A percentile compares a stretch with the other conserved stretches of the same genome.
These are phyloP conservation scores for Hyphopichia burtonii DNA, from an alignment of 1,139 yeast species.

Conservation along the genomic window DNA sequence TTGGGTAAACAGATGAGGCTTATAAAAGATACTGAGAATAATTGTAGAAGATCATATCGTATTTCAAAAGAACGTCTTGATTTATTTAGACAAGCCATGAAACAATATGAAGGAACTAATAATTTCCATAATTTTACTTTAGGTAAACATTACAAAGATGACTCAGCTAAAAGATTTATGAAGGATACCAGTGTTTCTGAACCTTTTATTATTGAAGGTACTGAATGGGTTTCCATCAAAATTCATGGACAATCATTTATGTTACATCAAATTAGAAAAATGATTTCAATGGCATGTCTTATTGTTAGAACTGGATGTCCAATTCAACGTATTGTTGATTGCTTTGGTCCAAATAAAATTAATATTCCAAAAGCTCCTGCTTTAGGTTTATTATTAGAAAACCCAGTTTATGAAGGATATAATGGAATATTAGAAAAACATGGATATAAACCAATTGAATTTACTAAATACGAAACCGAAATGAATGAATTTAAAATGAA, in stretches of 20 bases:
- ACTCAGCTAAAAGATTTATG: slow-evolving; percentile 83
- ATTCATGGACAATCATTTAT: slow-evolving; percentile 98
- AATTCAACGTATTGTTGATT: slow-evolving; percentile 66
- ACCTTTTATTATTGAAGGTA: slow-evolving; percentile 88
- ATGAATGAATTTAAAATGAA: slow-evolving; percentile 87
- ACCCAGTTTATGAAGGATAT: slow-evolving; percentile 88
- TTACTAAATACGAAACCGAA: slow-evolving; percentile 61
- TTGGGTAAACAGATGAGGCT: slow-evolving; percentile 49
- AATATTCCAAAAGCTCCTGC: slow-evolving; percentile 99
- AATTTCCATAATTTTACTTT: slow-evolving; percentile 94
- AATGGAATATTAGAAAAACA: slow-evolving; percentile 68
- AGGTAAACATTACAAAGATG: slow-evolving; percentile 84
- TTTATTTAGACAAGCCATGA: slow-evolving; percentile 65
- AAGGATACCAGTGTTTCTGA: slow-evolving; percentile 77
- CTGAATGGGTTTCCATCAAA: slow-evolving; percentile 95
- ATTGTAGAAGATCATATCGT: slow-evolving; percentile 67
- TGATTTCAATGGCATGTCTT: slow-evolving; percentile 94
- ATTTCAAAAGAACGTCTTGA: slow-evolving; percentile 61
- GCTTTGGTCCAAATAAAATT: slow-evolving; percentile 70
- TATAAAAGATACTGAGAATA: slow-evolving; percentile 66
- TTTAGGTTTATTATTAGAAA: slow-evolving; percentile 82
- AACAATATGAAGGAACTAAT: slow-evolving; percentile 79
- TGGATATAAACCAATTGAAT: slow-evolving; percentile 79
- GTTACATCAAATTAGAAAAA: slow-evolving; percentile 97
- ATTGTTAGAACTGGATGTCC: slow-evolving; percentile 88